Base-by-base conservation (phyloP, 345 rosid genomes). In the Ailanthus altissimus region DNA sequence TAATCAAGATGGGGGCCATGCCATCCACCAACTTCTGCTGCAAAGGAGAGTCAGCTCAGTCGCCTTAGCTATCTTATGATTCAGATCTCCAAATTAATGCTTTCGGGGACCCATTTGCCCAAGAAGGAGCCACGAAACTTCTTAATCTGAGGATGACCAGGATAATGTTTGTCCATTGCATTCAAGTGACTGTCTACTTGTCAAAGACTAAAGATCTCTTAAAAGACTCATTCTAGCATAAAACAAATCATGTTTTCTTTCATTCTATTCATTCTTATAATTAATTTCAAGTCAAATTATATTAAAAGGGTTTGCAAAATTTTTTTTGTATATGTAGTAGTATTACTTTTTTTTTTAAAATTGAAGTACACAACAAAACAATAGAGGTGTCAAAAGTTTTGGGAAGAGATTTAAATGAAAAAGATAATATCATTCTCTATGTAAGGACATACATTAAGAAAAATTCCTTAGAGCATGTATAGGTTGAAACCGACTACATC, bases 101-200 rank as follows among this genome's bases (percentile, higher is more conserved):
- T 63, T 20, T 26, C 14, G 14, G 72, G 86, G 82, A 69, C 84
- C 86, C 84, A 80, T 20, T 4, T 42, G 49, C 23, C 15, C 9
- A 61, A 60, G 84, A 79, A 77, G 79, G 76, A 69, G 77, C 59
- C 77, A 5, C 51, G 81, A 79, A 64, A 57, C 54, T 81, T 86
- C 75, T 71, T 28, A 11, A 32, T 64, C 49, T 77, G 5, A n/a
- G 15, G 49, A 43, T 74, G 51, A 66, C 36, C 6, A 16, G 28
- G 40, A 46, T 46, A 47, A 25, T 60, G 36, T 53, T 71, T 57
- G 76, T 78, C 38, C 49, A 9, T 63, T 67, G 46, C 5, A 0
- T 70, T 76, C 25, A 76, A 64, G 61, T 63, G 69, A 66, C 45
- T 74, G 49, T 70, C 75, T 46, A 57, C 50, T 42, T 59, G 65